Base-by-base conservation (phyloP, 441 rosid genomes). In the Lagerstroemia fauriei region DNA sequence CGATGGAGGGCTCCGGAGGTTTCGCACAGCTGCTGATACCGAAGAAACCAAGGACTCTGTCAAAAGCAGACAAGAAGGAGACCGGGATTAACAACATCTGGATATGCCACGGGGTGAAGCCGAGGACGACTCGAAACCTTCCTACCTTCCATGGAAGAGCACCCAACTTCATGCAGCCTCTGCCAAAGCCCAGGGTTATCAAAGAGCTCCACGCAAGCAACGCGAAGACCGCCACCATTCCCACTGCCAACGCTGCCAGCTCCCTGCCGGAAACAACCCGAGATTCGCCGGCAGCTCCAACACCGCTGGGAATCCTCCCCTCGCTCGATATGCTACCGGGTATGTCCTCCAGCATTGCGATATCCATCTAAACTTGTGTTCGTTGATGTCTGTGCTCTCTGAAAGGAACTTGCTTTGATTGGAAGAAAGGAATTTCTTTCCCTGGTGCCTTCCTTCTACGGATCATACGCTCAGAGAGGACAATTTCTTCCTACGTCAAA, bases 401-500 rank as follows among this genome's bases (percentile, higher is more conserved):
- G 32, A 27, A 27, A 61, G 25, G 63, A 46, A 27, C 29, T 44
- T 27, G 22, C 82, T 80, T 71, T 48, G 68, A 38, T 22, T 10
- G 24, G 82, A 80, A 71, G 77, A 34, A 71, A 80, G 82, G 82
- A 69, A 80, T 34, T 38, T 14, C 57, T 59, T 53, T 50, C 34
- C 57, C 63, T 68, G 22, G 44, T 17, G 25, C 73, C 16, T 17
- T 69, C 18, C 44, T 34, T 69, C 73, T 69, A 18, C 73, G 34
- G 46, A 69, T 17, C 44, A 32, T 18, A 32, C 34, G 44, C 32
- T 31, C 31, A 14, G n/a, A 47, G 46, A 80, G 38, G 48, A 50
- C 51, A 41, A 80, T 69, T 17, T 61, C 53, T 24, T 11, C 34
- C 75, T 69, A 50, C 29, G 82, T 38, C 6, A 53, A 74, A 47